These are phyloP conservation scores for Ogataea methanolica DNA, from an alignment of 805 yeast genomes.

Conservation along the genomic window DNA sequence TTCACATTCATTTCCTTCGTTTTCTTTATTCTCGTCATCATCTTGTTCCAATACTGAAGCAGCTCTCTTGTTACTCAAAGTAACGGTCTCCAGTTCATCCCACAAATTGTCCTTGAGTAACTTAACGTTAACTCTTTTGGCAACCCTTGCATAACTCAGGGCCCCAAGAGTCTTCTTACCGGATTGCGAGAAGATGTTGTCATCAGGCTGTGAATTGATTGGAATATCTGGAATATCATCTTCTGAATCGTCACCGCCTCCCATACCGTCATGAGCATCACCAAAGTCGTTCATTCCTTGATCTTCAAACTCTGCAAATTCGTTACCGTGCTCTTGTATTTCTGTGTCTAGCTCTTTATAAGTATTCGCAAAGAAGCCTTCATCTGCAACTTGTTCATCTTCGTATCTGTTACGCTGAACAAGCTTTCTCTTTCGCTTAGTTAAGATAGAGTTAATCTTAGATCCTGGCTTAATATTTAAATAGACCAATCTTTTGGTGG, in stretches of 20 bases:
- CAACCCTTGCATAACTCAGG: constrained; percentile 40
- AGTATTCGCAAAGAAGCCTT: constrained; percentile 46
- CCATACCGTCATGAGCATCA: constrained; percentile 17
- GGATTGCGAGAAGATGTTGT: constrained; percentile 10
- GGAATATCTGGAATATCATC: constrained; percentile 26
- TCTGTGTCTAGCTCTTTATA: constrained; percentile 31
- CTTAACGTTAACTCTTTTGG: constrained; percentile 45
- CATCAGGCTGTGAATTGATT: constrained; percentile 17
- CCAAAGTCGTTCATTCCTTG: background rate
- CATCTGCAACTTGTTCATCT: constrained; percentile 40
- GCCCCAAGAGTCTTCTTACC: constrained; percentile 18
- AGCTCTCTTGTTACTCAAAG: constrained; percentile 23
- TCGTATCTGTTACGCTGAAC: constrained; percentile 15
- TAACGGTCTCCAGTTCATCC: constrained; percentile 31
- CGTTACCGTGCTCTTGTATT: constrained; percentile 12
- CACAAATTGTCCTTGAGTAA: constrained; percentile 43
- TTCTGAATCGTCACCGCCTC: constrained; percentile 34
- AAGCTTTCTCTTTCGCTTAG: constrained; percentile 18
- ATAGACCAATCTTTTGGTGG: constrained; percentile 42
- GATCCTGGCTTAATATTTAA: constrained; percentile 42
- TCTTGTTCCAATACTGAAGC: constrained; percentile 27
- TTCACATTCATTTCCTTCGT: background rate
- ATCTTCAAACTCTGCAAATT: background rate
- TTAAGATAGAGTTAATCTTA: constrained; percentile 24
- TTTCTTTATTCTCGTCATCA: constrained; percentile 9